Percentiles rank a stretch among this genome's conserved stretches.
Evolutionary conservation across 1,139 yeast species (phyloP).

Genomic region (Zygosaccharomyces sapae): DNA sequence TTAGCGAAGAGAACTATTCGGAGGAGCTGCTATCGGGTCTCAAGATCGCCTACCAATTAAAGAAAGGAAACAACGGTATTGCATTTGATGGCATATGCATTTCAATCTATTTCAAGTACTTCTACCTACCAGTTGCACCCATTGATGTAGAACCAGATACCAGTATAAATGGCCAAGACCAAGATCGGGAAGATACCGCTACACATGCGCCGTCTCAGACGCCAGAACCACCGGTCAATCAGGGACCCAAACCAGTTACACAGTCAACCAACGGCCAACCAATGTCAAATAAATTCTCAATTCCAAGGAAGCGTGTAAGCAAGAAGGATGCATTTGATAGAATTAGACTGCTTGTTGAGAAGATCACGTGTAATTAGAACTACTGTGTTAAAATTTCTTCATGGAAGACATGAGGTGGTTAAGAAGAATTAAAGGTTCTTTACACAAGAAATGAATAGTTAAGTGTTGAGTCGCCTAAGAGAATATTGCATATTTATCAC

Average conservation of each 20-base stretch:
- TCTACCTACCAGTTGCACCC: slow-evolving; percentile 27
- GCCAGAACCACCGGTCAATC: slow-evolving; percentile 1
- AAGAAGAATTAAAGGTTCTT: too few relatives aligned
- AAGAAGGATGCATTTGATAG: slow-evolving; percentile 36
- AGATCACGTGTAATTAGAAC: slow-evolving; percentile 18
- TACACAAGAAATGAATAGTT: too few relatives aligned
- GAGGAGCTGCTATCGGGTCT: slow-evolving; percentile 24
- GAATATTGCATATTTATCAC: background rate
- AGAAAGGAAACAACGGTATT: slow-evolving; percentile 34
- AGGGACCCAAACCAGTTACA: slow-evolving; percentile 2
- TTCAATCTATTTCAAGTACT: slow-evolving; percentile 30
- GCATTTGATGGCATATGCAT: slow-evolving; percentile 33
- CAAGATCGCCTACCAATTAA: slow-evolving; percentile 30
- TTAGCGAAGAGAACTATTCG: slow-evolving; percentile 18
- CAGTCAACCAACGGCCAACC: slow-evolving; percentile 6
- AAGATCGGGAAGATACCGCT: slow-evolving; percentile 1
- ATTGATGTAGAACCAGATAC: slow-evolving; percentile 5
- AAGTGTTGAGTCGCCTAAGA: background rate
- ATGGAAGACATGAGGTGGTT: too few relatives aligned
- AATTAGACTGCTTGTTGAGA: slow-evolving; percentile 28
- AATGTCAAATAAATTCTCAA: slow-evolving; percentile 10
- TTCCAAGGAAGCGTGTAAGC: slow-evolving; percentile 31
- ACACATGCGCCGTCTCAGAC: background rate
- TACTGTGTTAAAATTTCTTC: background rate
- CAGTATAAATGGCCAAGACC: slow-evolving; percentile 5